These are phyloP conservation scores for Circinella minor DNA, from an alignment of 371 early-diverging fungal genomes.

Conservation along the genomic window DNA sequence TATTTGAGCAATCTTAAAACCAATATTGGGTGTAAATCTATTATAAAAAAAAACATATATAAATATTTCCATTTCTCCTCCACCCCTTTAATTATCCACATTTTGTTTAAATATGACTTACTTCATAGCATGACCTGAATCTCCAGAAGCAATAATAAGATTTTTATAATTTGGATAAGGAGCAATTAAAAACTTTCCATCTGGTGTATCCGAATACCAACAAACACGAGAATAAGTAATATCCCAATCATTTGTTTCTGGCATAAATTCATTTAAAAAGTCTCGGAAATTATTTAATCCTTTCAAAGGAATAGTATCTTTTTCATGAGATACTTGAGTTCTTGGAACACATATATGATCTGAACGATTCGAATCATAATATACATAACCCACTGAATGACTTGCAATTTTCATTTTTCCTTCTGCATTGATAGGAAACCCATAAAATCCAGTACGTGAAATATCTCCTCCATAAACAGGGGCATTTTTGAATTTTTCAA, in stretches of 20 bases:
- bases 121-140: conserved; percentile 50
- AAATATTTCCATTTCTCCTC: too few species aligned
- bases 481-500: conserved; percentile 13
- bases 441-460: conserved; percentile 51
- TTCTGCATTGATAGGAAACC: conserved; percentile 52
- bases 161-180: conserved; percentile 42
- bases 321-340: conserved; percentile 38
- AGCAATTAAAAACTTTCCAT: conserved; percentile 42
- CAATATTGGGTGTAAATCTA: conserved; percentile 36
- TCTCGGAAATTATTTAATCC: conserved; percentile 33
- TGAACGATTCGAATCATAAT: conserved; percentile 19
- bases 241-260: conserved; percentile 32
- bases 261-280: conserved; percentile 41
- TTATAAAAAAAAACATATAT: background rate
- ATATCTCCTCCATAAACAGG: conserved; percentile 60
- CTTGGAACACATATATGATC: conserved; percentile 46
- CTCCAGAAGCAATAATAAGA: conserved; percentile 39
- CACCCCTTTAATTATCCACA: background rate
- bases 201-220: conserved; percentile 48
- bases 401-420: conserved; percentile 55
- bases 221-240: conserved; percentile 40
- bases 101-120: conserved; percentile 7
- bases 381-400: conserved; percentile 50
- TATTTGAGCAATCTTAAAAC: conserved; percentile 32
- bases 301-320: conserved; percentile 45